These are phyloP conservation scores for Alternaria incomplexa DNA, from an alignment of 2,329 filamentous ascomycete species.

Conservation along the genomic window DNA sequence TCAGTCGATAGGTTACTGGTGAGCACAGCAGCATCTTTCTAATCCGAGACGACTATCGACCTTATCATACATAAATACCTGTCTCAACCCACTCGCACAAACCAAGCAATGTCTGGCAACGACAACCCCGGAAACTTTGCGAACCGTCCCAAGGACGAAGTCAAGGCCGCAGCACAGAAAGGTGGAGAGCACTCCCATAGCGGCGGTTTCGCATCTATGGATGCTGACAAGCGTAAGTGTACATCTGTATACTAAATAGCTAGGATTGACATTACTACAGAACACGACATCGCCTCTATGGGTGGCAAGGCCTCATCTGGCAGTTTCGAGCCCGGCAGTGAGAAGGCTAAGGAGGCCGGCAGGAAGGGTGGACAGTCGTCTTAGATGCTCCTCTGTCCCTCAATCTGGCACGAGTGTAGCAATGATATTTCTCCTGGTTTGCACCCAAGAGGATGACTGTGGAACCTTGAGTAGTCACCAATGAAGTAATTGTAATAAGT, in stretches of 20 bases:
- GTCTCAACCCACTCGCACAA: background rate
- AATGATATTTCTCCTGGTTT: background rate
- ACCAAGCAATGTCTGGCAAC: constrained; percentile 41
- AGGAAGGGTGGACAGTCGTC: constrained; percentile 56
- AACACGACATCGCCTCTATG: constrained; percentile 63
- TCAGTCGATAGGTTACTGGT: background rate
- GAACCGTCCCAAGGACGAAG: constrained; percentile 57
- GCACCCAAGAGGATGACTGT: background rate
- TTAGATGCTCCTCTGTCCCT: background rate
- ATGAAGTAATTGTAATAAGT: background rate
- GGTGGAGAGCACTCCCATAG: constrained; percentile 49
- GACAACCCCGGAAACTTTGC: constrained; percentile 59
- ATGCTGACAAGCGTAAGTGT: constrained; percentile 41
- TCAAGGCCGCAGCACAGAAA: constrained; percentile 53
- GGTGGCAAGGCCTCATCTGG: constrained; percentile 62
- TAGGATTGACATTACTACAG: background rate
- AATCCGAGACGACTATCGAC: background rate
- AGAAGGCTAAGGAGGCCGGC: constrained; percentile 61
- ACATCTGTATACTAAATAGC: background rate
- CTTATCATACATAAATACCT: background rate
- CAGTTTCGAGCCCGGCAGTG: constrained; percentile 61
- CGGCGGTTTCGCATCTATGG: constrained; percentile 48
- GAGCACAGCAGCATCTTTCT: background rate
- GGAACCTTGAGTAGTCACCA: background rate
- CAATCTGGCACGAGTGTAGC: background rate